Conservation (phyloP, 2,329 filamentous ascomycete species). For the Leptographium procerum region DNA sequence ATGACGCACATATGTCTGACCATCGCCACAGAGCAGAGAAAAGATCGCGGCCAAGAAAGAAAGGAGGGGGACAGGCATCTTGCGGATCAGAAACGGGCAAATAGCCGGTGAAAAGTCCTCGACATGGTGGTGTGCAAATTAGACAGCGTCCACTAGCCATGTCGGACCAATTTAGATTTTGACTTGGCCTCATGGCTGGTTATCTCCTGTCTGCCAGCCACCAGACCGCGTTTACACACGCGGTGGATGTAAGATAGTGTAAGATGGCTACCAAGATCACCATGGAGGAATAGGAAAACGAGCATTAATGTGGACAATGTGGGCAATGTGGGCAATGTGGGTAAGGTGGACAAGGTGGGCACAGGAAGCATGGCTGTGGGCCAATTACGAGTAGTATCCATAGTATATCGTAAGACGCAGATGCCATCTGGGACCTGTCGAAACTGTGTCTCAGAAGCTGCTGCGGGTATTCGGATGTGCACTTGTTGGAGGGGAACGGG, state of each 20-base stretch:
- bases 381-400: background rate
- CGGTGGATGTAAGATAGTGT: no score
- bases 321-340: background rate
- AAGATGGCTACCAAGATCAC: no score
- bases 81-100: background rate
- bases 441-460: background rate
- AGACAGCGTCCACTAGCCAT: background rate
- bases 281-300: background rate
- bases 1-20: background rate
- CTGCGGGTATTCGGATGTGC: background rate
- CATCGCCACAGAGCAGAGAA: no score
- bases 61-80: no score
- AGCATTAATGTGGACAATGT: background rate
- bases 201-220: background rate
- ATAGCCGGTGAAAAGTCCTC: background rate
- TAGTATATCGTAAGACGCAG: background rate
- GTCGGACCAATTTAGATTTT: background rate
- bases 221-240: background rate
- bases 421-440: background rate
- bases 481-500: background rate
- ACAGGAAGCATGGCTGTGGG: background rate
- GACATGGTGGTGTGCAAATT: background rate
- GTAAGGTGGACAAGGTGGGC: background rate
- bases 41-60: no score
- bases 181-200: background rate